Base-by-base conservation (phyloP, 1,139 yeast genomes). In the Candida tropicalis region DNA sequence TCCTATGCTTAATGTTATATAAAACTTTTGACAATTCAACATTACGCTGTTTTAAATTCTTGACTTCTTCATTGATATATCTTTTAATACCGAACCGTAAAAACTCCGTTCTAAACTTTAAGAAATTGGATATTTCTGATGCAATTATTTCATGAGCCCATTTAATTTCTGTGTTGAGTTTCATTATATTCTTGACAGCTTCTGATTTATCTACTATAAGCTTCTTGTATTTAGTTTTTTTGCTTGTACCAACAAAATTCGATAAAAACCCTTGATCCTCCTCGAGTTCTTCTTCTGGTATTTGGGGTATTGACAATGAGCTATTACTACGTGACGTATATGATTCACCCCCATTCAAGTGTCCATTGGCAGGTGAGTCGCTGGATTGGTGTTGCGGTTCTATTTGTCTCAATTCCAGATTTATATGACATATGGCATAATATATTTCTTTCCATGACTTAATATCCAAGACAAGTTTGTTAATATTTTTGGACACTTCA, bases 131-230 rank as follows among this genome's bases (percentile, higher is more conserved):
- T 16, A 84, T 68, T 54, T 82, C 87, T 39, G 79, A 73, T 0
- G 91, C 90, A 9, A 84, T 54, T 3, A 60, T 55, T 54, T 84
- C 91, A 59, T 85, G 87, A 23, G 69, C 73, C 40, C 56, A 52
- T 49, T 73, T 78, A 33, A 79, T 58, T 18, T 65, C 71, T n/a
- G 51, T 40, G 43, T 67, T 70, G 32, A 73, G 50, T 13, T 53
- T 61, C 62, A 66, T 56, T 41, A 73, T 63, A 40, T 57, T 56
- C 42, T 64, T 62, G 28, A 70, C 63, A 39, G 62, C 60, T 16
- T 70, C 75, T 5, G 69, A 58, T 45, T 70, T 71, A 15, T 54
- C 35, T 13, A 58, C 39, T 4, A 68, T 44, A 9, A 71, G 49
- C 40, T 66, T 60, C 49, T 62, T 65, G 49, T 71, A 72, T 38